Evolutionary conservation across 371 early-diverging fungal genomes (phyloP), one percentile per base, ranked within the genome.

Genomic region (Mortierella sp.): DNA sequence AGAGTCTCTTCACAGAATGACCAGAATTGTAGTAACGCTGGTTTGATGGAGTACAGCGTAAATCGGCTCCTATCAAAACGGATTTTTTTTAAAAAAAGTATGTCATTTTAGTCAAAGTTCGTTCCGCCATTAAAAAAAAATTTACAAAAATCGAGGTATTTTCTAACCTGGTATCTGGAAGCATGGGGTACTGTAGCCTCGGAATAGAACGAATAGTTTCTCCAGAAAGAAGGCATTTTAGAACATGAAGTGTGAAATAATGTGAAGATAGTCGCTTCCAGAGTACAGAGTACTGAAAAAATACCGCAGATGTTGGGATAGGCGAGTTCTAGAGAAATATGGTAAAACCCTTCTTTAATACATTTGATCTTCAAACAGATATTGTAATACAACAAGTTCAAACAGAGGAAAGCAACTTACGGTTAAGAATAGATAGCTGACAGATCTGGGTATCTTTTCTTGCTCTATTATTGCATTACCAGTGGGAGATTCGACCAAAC

Each of bases 191-290:
- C 83, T 86, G 90, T 51, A 90, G 64, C 66, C 87, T 85, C 26
- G 89, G 90, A 45, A 87, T 88, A 7, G 90, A 88, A 32, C 86
- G 86, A 51, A 90, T 90, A 3, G 89, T 87, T 43, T 89, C 89
- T 3, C 90, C 90, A 58, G 87, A 86, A n/a, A 90, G 72, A 17
- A 90, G 81, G 61, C 89, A 87, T 34, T 82, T 85, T 26, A 89
- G 85, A 1, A 89, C 89, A 60, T 87, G 85, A 13, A 84, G 68
- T 5, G 90, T 88, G 58, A 90, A 87, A 42, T 90, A 90, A 59
- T 90, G 90, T 0, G 89, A 87, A 23, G 88, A 87, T 15, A 90
- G 64, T 26, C 88, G 79, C 58, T 86, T 90, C 90, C 90, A 90
- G 5, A 90, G 72, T 8, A 89, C 66, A 78, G 88, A 85, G 63